Percentiles rank a stretch among this genome's conserved stretches.
phyloP scores from a whole-genome alignment of 768 basidiomycete species.

The Collybia sp. region DNA sequence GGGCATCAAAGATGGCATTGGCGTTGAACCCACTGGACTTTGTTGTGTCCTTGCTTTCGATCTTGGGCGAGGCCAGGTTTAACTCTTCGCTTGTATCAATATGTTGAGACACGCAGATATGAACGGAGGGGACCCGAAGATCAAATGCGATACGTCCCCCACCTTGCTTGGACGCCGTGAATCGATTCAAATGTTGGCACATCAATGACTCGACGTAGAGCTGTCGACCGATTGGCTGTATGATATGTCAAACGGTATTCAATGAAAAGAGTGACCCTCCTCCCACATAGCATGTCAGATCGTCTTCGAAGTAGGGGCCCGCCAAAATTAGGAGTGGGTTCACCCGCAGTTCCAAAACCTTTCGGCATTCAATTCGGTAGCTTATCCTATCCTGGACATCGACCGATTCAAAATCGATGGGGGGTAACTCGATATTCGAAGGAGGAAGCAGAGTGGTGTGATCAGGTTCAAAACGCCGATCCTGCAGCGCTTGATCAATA shows the following conservation, averaged over 20 bases:
- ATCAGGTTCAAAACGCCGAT: conserved; percentile 7
- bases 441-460: neutral
- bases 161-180: conserved; percentile 16
- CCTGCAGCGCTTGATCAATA: conserved; percentile 12
- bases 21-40: conserved; percentile 25
- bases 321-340: conserved; percentile 53
- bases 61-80: conserved; percentile 9
- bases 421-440: neutral
- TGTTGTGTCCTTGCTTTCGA: conserved; percentile 5
- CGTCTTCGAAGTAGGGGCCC: conserved; percentile 39
- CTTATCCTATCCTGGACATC: conserved; percentile 27
- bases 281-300: conserved; percentile 17
- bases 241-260: neutral
- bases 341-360: conserved; percentile 35
- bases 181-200: conserved; percentile 27
- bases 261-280: conserved; percentile 31
- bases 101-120: conserved; percentile 44
- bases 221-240: conserved; percentile 29
- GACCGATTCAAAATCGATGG: conserved; percentile 1
- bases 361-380: conserved; percentile 34
- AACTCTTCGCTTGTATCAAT: conserved; percentile 30
- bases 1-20: conserved; percentile 20
- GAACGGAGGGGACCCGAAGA: conserved; percentile 31
- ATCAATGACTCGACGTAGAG: conserved; percentile 39
- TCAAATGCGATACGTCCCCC: conserved; percentile 31